Base-by-base conservation (phyloP, 2,329 filamentous ascomycete species). In the Eurotiales sp. region DNA sequence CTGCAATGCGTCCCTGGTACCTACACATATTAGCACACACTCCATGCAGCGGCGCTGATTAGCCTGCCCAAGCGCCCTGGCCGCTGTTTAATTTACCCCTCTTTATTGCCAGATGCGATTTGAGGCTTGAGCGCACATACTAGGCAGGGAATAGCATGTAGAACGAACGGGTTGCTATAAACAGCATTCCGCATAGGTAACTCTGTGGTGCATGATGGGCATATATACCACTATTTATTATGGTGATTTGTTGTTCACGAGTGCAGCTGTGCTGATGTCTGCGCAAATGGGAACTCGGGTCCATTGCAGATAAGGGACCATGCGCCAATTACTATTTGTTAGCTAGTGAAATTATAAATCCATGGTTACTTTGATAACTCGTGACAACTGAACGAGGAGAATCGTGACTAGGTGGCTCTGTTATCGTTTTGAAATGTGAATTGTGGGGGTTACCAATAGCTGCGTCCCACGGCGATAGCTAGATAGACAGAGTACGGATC, bases 81-180 rank as follows among this genome's bases (percentile, higher is more conserved):
- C 50, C 50, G 50, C 50, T 15, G 39, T 48, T 43, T 52, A 50
- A 43, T 30, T 8, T 46, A 48, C 36, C 46, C 36, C 45, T 47
- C 36, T 40, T 30, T 17, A 32, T n/a, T n/a, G n/a, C 6, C 3
- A 25, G 4, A n/a, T 14, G 43, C n/a, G 29, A 8, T 12, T 4
- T 14, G 29, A 11, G n/a, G 6, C 15, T 36, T 15, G 32, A n/a
- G n/a, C n/a, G n/a, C n/a, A n/a, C n/a, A n/a, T n/a, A n/a, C n/a
- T n/a, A n/a, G n/a, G n/a, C n/a, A n/a, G n/a, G n/a, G n/a, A n/a
- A n/a, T n/a, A n/a, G n/a, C n/a, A n/a, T n/a, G n/a, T n/a, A n/a
- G n/a, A n/a, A 37, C 34, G 12, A 15, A 15, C 34, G 34, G 32
- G 10, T 17, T 36, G 32, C 32, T 36, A n/a, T 36, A 36, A 7